A percentile compares a stretch with the other conserved stretches of the same genome.
These are phyloP conservation scores for Isoetes engelmannii DNA, from an alignment of 83 land plant genomes.

Conservation along the genomic window DNA sequence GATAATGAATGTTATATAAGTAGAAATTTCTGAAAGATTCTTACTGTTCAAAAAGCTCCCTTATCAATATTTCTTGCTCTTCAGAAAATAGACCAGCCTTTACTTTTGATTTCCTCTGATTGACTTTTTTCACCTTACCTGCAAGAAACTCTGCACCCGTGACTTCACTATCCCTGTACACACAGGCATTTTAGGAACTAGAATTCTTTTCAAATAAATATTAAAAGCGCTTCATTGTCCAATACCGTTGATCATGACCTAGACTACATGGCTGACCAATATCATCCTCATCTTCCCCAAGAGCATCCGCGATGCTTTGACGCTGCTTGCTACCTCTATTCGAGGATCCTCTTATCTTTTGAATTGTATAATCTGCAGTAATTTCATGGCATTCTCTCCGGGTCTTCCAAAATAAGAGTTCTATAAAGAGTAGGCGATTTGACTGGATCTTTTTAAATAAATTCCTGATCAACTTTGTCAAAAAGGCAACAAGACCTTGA, in stretches of 20 bases:
- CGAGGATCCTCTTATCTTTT: conserved; percentile 26
- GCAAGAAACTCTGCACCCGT: not conserved
- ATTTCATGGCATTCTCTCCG: conserved; percentile 73
- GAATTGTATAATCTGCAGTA: conserved; percentile 41
- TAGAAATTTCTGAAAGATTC: conserved; percentile 1
- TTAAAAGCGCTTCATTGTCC: not conserved
- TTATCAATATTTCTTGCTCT: conserved; percentile 51
- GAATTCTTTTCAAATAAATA: not conserved
- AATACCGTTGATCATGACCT: not conserved
- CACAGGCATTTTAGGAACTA: not conserved
- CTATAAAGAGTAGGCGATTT: conserved; percentile 81
- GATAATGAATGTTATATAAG: no score
- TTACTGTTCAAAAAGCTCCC: conserved; percentile 62
- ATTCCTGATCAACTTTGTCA: conserved; percentile 51
- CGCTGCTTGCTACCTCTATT: conserved; percentile 17
- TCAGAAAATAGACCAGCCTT: conserved; percentile 40
- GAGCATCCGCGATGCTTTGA: conserved; percentile 58
- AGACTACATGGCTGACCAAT: conserved; percentile 11
- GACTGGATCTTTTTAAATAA: conserved; percentile 65
- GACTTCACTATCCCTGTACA: not conserved
- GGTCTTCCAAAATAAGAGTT: conserved; percentile 84
- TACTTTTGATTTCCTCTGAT: conserved; percentile 20
- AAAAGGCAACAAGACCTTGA: conserved; percentile 48
- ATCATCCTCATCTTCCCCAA: conserved; percentile 93
- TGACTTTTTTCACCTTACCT: not conserved